phyloP scores from a whole-genome alignment of 495 filamentous ascomycete species.

The Durotheca rogersii region DNA sequence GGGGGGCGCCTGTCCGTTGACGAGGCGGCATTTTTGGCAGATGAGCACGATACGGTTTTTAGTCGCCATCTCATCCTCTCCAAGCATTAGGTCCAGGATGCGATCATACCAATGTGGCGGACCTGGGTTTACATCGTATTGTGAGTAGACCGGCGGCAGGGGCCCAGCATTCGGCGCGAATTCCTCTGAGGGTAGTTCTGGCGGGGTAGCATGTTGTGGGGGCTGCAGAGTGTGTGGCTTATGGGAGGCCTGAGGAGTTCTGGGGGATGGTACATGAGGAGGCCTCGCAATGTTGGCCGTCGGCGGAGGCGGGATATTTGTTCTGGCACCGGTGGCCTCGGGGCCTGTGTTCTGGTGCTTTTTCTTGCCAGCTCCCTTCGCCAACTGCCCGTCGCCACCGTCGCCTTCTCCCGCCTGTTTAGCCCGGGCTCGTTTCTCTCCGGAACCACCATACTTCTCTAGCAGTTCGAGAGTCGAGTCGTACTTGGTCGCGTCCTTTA shows the following conservation, averaged over 20 bases:
- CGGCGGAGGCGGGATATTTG: constrained; percentile 69
- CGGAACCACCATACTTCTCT: constrained; percentile 83
- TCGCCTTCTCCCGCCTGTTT: constrained; percentile 35
- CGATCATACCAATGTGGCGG: constrained; percentile 89
- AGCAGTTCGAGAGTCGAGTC: constrained; percentile 90
- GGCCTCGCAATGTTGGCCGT: constrained; percentile 77
- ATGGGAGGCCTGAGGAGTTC: constrained; percentile 25
- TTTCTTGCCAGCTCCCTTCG: constrained; percentile 21
- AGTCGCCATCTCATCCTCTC: constrained; percentile 90
- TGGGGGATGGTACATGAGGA: constrained; percentile 21
- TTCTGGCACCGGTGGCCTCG: constrained; percentile 44
- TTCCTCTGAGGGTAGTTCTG: constrained; percentile 45
- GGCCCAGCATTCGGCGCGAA: constrained; percentile 62
- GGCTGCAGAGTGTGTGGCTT: constrained; percentile 9
- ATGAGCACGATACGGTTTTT: constrained; percentile 91
- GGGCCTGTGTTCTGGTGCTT: constrained; percentile 23
- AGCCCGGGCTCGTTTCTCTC: constrained; percentile 47
- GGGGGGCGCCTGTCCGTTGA: constrained; percentile 95
- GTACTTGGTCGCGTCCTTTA: constrained; percentile 92
- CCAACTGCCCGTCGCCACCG: constrained; percentile 6
- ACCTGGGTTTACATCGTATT: constrained; percentile 48
- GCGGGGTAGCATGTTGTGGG: constrained; percentile 25
- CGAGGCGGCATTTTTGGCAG: constrained; percentile 76
- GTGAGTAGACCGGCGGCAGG: constrained; percentile 42
- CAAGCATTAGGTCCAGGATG: constrained; percentile 84